Base-by-base conservation (phyloP, 1,284 basidiomycete genomes). In the Ustilago bromivora region DNA sequence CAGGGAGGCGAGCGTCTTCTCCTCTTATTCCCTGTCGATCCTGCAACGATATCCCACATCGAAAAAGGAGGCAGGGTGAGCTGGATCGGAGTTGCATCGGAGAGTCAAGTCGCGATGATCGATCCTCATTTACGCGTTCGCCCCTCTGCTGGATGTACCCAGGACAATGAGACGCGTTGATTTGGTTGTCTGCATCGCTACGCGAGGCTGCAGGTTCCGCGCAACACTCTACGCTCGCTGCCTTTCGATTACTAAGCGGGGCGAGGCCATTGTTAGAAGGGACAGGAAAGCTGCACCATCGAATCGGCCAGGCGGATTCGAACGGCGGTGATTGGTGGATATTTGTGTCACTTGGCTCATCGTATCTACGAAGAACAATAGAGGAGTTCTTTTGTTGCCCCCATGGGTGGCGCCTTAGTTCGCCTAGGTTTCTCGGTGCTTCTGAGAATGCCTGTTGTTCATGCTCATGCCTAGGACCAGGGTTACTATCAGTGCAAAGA, bases 61-160 rank as follows among this genome's bases (percentile, higher is more conserved):
- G 23, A 17, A 19, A 46, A 46, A 46, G 41, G 8, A 17, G 41
- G 8, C 7, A 13, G 28, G 23, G 10, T 54, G n/a, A 17, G 28
- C 8, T 9, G n/a, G 34, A 58, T 51, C 47, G 58, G 49, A 60
- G 46, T 17, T 31, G 8, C 19, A 64, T 64, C 65, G 65, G 65
- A 67, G 58, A 34, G 10, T 7, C 28, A 61, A 62, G 10, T 35
- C 47, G 32, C 55, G 63, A 58, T 61, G 36, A 52, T 28, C 64
- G 65, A 67, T 67, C 23, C 31, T 53, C 54, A 28, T 67, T 61
- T 61, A 67, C 65, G 36, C 65, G 65, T 57, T 10, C 9, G 43
- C 4, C 19, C 41, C 65, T 67, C 54, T 52, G 58, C 32, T 32
- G n/a, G 10, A 56, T 53, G 49, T 67, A 59, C 54, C 47, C 28